phyloP scores from a whole-genome alignment of 2,329 filamentous ascomycete genomes.

The Drechslerella dactyloides region DNA sequence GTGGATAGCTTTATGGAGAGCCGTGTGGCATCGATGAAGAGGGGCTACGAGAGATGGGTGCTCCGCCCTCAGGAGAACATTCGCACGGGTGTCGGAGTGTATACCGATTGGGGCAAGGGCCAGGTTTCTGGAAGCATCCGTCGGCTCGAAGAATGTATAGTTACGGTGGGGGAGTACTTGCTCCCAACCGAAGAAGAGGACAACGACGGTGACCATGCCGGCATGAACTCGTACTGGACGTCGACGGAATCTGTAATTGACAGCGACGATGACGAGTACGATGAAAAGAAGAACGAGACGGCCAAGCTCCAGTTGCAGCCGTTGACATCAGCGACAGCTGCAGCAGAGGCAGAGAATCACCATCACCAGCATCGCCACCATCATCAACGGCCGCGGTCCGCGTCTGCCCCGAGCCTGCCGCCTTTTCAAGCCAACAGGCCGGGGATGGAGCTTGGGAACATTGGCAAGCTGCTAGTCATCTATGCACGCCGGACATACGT shows the following conservation, averaged over 20 bases:
- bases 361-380: constrained; percentile 20
- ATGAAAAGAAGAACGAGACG: constrained; percentile 13
- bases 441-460: constrained; percentile 28
- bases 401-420: constrained; percentile 33
- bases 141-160: constrained; percentile 39
- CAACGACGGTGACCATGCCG: constrained; percentile 37
- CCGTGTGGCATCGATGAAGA: constrained; percentile 28
- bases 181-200: constrained; percentile 33
- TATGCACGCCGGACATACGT: constrained; percentile 40
- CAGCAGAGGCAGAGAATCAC: too few relatives aligned
- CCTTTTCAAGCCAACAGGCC: constrained; percentile 30
- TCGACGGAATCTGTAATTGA: constrained; percentile 45
- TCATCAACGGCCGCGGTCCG: constrained; percentile 20
- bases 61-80: constrained; percentile 36
- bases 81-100: constrained; percentile 39
- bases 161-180: constrained; percentile 36
- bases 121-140: constrained; percentile 32
- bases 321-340: constrained; percentile 20
- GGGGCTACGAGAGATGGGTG: constrained; percentile 41
- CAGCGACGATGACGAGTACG: constrained; percentile 41
- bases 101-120: constrained; percentile 41
- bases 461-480: constrained; percentile 37
- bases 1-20: constrained; percentile 34
- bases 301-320: constrained; percentile 14
- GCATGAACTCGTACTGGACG: constrained; percentile 44